Base-by-base conservation (phyloP, 1,139 yeast species). In the Trichomonascaceae sp. region DNA sequence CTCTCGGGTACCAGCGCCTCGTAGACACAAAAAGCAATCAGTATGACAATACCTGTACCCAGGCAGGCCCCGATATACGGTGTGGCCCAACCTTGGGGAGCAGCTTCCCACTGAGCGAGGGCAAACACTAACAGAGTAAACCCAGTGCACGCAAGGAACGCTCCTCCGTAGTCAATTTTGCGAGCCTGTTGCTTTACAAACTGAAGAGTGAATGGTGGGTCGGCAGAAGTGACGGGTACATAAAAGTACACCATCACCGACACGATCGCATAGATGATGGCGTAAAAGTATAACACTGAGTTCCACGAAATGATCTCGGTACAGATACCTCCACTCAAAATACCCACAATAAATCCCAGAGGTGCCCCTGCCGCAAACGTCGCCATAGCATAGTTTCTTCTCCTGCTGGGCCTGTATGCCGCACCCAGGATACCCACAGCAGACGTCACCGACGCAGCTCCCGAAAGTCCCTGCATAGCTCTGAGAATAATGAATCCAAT, bases 321-420 rank as follows among this genome's bases (percentile, higher is more conserved):
- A 42, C 66, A 59, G 15, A 65, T 56, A 31, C 69, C 71, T 8
- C 67, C 67, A 16, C 56, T 42, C 17, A 65, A 43, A 22, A 54
- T 50, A 1, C 70, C 70, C 13, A 48, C 35, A 1, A 64, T 60
- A 33, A 59, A 60, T 13, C 71, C 71, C 4, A 62, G 43, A 1
- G 71, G 71, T 1, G 69, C 67, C 1, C 70, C 70, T 1, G 64
- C 64, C 3, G 65, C 48, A 41, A 64, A 64, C 13, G 60, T 50
- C 18, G 69, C 65, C 57, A 65, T 46, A 5, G 51, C 68, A 40
- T 54, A 45, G 41, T 65, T 65, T 40, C 64, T 60, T 28, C 70
- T 44, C 31, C 44, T 44, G 9, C 54, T 44, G 0, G 66, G 59
- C 26, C 46, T 45, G 39, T 65, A 65, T 3, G 53, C 51, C 3